Percentiles rank a stretch among this genome's conserved stretches.
These are phyloP conservation scores for Phlebiopsis gigantea DNA, from an alignment of 768 basidiomycete species.

Conservation along the genomic window DNA sequence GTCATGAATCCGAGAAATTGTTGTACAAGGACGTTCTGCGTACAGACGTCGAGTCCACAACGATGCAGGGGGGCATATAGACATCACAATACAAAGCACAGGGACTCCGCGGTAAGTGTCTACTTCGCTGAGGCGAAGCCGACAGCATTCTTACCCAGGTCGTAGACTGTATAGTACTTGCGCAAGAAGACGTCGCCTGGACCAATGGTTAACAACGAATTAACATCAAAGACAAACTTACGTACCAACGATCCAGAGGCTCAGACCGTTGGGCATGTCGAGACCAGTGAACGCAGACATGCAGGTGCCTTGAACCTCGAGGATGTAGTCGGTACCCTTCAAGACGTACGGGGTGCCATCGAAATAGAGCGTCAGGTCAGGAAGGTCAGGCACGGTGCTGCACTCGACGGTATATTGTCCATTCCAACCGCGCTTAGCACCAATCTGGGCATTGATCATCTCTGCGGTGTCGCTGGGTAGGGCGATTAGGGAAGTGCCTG, in stretches of 20 bases:
- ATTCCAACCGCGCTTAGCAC: slow-evolving; percentile 92
- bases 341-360: slow-evolving; percentile 75
- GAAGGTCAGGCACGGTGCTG: slow-evolving; percentile 74
- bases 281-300: slow-evolving; percentile 90
- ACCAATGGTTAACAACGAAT: slow-evolving; percentile 3
- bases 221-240: neutral
- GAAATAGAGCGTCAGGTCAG: slow-evolving; percentile 81
- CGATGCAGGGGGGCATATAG: neutral
- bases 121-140: slow-evolving; percentile 58
- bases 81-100: neutral
- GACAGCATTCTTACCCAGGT: slow-evolving; percentile 70
- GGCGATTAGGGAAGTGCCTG: slow-evolving; percentile 91
- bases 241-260: slow-evolving; percentile 88
- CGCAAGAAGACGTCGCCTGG: slow-evolving; percentile 85
- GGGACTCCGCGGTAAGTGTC: neutral
- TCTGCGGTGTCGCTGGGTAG: slow-evolving; percentile 93
- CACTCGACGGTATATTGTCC: slow-evolving; percentile 95
- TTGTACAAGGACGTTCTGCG: neutral
- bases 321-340: slow-evolving; percentile 81
- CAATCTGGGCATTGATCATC: slow-evolving; percentile 94
- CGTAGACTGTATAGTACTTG: slow-evolving; percentile 82
- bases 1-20: no score
- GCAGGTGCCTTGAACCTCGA: slow-evolving; percentile 88
- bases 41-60: neutral
- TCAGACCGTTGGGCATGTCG: slow-evolving; percentile 65